Base-by-base conservation (phyloP, 805 yeast genomes). In the Saturnispora besseyi region DNA sequence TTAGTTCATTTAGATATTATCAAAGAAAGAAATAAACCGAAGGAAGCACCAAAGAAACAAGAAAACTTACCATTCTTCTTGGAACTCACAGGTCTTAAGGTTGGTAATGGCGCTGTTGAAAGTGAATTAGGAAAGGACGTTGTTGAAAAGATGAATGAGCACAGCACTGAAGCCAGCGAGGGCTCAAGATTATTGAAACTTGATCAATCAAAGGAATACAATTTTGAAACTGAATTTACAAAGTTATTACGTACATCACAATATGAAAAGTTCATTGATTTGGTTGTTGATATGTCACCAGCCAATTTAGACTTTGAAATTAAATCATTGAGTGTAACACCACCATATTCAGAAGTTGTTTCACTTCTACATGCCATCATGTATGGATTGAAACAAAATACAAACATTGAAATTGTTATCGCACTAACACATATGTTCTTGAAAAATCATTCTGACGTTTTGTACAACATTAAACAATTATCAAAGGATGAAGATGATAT, bases 1-100 rank as follows among this genome's bases (percentile, higher is more conserved):
- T 68, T 93, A 41, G 64, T 87, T 43, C 82, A 93, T 63, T 68
- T 93, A 56, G 98, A 93, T 58, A 77, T 81, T 6, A 91, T 93
- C 57, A 87, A 81, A 60, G 78, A 76, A 62, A 78, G 99, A 60
- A 89, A 88, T 62, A 91, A 87, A 66, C 97, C 99, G 22, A 81
- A 72, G 46, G 96, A 88, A 62, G 84, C 91, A 1, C 86, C 93
- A 32, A 87, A 86, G 71, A 86, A 82, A 56, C 87, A 96, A 1
- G 85, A 84, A 56, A 76, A 80, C 53, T 79, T 87, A 0, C 82
- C 83, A 13, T 93, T 95, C 65, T 95, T 95, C 72, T 70, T 93
- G 52, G 77, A 79, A 43, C 69, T 84, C 21, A 62, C 78, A 4
- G 87, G 88, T 30, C 79, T 75, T 47, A 72, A 72, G n/a, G 84